Conservation (phyloP, 2,329 filamentous ascomycete genomes). For the Diaporthe helianthi region DNA sequence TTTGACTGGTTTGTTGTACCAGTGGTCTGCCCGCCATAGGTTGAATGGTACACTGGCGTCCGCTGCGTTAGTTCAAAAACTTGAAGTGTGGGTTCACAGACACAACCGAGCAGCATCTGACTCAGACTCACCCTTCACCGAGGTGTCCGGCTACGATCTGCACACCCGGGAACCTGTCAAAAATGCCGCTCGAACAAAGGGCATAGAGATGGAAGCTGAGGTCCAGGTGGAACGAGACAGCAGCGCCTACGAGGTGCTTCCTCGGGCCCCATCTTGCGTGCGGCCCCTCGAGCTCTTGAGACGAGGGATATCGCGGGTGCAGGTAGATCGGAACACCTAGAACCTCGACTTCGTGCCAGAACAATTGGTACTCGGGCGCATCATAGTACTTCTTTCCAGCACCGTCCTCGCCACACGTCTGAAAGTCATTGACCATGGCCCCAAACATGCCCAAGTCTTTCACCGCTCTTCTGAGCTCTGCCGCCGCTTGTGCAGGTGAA, state of each 20-base stretch:
- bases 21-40: slow-evolving; percentile 49
- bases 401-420: slow-evolving; percentile 36
- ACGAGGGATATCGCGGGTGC: slow-evolving; percentile 44
- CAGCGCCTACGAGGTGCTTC: slow-evolving; percentile 46
- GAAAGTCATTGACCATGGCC: slow-evolving; percentile 46
- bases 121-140: slow-evolving; percentile 47
- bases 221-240: slow-evolving; percentile 48
- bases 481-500: slow-evolving; percentile 39
- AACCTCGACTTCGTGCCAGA: slow-evolving; percentile 44
- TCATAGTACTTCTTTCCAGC: slow-evolving; percentile 43
- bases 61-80: not conserved
- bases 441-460: slow-evolving; percentile 44
- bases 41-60: slow-evolving; percentile 51
- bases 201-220: slow-evolving; percentile 54
- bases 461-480: slow-evolving; percentile 43
- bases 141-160: slow-evolving; percentile 53
- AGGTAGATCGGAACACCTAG: slow-evolving; percentile 46
- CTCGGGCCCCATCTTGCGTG: slow-evolving; percentile 37
- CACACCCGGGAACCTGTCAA: slow-evolving; percentile 50
- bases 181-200: slow-evolving; percentile 50
- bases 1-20: slow-evolving; percentile 53
- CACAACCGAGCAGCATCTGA: not conserved
- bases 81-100: too few species aligned
- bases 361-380: slow-evolving; percentile 41
- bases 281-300: slow-evolving; percentile 39